Evolutionary conservation across 202 grass and related monocot species (phyloP), one percentile per base, ranked within the genome.

Genomic region (Hordeum pubiflorum): DNA sequence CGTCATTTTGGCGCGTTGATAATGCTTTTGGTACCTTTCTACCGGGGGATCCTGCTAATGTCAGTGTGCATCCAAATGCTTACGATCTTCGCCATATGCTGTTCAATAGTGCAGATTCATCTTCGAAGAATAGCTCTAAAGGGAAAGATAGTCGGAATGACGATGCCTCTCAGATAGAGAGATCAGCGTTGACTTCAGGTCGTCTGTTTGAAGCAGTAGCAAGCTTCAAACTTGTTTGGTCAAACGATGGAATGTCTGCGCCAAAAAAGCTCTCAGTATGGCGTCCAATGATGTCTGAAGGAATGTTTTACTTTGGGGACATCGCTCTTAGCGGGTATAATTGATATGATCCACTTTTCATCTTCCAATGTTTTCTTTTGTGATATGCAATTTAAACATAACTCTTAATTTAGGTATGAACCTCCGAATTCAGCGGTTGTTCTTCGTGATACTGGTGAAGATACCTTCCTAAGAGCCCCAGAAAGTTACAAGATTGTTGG

Each of bases 11-110:
- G 92, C 88, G 95, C 13, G 67, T 89, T 61, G 82, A 98, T 72
- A 98, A 98, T 81, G 79, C 90, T 80, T 94, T 98, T 84, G 95
- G 95, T 82, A 91, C 95, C n/a, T 94, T 98, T 87, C 82, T 98
- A 83, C 88, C 86, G 6, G 90, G 86, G 82, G 85, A 89, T 84
- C 82, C 77, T 81, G 73, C 80, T 57, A 84, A 81, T 60, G 82
- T 76, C 79, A 83, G 75, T 68, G 78, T 93, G 63, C 74, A 85
- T 80, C 82, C 74, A 79, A 94, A 94, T 66, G 75, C 90, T 76
- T 93, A 91, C 50, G 95, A 98, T 70, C 82, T 98, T 44, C 92
- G 92, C 39, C 90, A 93, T 77, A 87, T 98, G 86, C 78, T 94
- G 82, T 94, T 98, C 80, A 73, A 75, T 46, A 58, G 83, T 84